Evolutionary conservation across 306 rosid species (phyloP).

Genomic region (Fagus crenata): DNA sequence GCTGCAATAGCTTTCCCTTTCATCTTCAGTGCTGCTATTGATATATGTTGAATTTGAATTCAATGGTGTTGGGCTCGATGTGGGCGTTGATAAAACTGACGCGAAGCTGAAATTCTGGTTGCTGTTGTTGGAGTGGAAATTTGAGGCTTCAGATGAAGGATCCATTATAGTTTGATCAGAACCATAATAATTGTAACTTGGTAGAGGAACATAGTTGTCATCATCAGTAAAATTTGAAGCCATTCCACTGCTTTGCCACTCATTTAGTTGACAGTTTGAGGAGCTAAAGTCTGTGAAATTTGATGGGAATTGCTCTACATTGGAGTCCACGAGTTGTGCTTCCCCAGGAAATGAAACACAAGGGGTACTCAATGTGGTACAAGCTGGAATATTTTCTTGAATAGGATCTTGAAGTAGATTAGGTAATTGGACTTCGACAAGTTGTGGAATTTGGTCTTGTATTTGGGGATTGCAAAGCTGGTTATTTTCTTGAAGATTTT

Average conservation of each 20-base stretch:
- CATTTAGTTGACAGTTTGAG: conserved; percentile 38
- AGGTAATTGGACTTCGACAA: conserved; percentile 36
- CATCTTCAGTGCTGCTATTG: conserved; percentile 65
- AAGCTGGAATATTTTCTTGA: conserved; percentile 28
- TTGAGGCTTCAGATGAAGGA: conserved; percentile 43
- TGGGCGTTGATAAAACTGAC: conserved; percentile 76
- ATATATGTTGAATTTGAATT: conserved; percentile 67
- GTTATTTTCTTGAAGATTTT: conserved; percentile 30
- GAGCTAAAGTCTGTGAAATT: conserved; percentile 36
- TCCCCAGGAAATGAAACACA: conserved; percentile 41
- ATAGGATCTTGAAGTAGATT: conserved; percentile 30
- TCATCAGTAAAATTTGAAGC: conserved; percentile 29
- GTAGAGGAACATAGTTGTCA: conserved; percentile 33
- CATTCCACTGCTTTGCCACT: conserved; percentile 42
- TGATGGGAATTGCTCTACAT: conserved; percentile 36
- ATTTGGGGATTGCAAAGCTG: conserved; percentile 37
- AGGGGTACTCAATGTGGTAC: conserved; percentile 12
- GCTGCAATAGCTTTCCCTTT: conserved; percentile 73
- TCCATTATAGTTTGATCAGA: conserved; percentile 34
- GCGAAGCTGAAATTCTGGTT: conserved; percentile 49
- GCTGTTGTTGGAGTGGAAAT: conserved; percentile 39
- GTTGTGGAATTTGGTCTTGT: conserved; percentile 31
- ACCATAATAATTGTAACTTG: conserved; percentile 33
- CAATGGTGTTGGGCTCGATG: conserved; percentile 65
- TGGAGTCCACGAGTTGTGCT: conserved; percentile 32